Base-by-base conservation (phyloP, 2,329 filamentous ascomycete genomes). In the Acephala macrosclerotiorum region DNA sequence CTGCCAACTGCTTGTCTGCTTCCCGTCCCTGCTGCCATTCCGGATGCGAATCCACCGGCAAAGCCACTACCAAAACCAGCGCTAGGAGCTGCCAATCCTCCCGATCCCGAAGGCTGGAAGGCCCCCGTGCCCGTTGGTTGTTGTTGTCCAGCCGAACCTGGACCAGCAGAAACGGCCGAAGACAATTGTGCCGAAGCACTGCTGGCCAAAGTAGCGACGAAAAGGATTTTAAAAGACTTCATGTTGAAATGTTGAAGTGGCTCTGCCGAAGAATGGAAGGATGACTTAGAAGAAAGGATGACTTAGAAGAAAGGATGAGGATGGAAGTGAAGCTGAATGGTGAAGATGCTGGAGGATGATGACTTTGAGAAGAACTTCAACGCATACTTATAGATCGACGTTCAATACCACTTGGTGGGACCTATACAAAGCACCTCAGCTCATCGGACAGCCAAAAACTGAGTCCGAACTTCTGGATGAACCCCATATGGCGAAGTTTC, bases 181-280 rank as follows among this genome's bases (percentile, higher is more conserved):
- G 55, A 61, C 18, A 40, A 58, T 33, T 65, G 53, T 38, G 63
- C 63, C 47, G 63, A 61, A 36, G 58, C 58, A 58, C 58, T 61
- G 58, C 58, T 61, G 58, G 58, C 63, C 63, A 65, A 53, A 58
- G 63, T 58, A 58, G 58, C 63, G 29, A 65, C 14, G n/a, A 65
- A 18, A 22, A 65, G 36, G 38, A 42, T 35, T 22, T 53, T 29
- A 25, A 53, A 61, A 38, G 35, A 65, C 38, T 57, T 61, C 63
- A 65, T 65, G 12, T 26, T 65, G 51, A 53, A 61, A 55, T 11
- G 12, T 6, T 57, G 58, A 61, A 55, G 26, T 42, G 58, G 53
- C 62, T 42, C 60, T 60, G 58, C 58, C 36, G 47, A 38, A 58
- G 57, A 35, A 35, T 47, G 53, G 36, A 53, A 42, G 22, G 45